These are phyloP conservation scores for Xylaria sp. DNA, from an alignment of 2,329 filamentous ascomycete genomes.

Conservation along the genomic window DNA sequence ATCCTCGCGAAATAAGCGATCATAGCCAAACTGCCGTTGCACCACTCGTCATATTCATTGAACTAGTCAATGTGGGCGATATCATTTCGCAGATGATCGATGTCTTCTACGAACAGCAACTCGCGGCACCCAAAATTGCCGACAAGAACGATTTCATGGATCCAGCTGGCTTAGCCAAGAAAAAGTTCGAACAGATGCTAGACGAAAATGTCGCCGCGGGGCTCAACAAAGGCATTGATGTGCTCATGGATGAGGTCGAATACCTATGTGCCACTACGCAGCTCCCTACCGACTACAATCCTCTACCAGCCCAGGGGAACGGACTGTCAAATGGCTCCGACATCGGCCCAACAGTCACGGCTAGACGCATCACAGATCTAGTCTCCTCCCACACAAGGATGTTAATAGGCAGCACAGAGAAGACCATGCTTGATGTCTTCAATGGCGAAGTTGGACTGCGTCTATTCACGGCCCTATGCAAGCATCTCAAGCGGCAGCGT, in stretches of 20 bases:
- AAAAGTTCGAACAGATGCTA: conserved; percentile 98
- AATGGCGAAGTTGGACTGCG: conserved; percentile 96
- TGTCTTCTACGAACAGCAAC: conserved; percentile 97
- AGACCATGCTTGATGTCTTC: conserved; percentile 98
- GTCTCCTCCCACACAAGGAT: conserved; percentile 91
- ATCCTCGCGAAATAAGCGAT: conserved; percentile 82
- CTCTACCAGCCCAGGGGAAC: conserved; percentile 57
- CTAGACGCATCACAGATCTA: conserved; percentile 82
- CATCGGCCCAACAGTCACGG: conserved; percentile 78
- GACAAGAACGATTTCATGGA: conserved; percentile 96
- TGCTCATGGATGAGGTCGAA: conserved; percentile 98
- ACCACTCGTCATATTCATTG: conserved; percentile 93
- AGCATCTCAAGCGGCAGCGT: conserved; percentile 96
- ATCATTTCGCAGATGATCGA: conserved; percentile 99
- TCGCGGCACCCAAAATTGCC: conserved; percentile 82
- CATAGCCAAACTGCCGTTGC: conserved; percentile 80
- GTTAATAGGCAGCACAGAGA: conserved; percentile 94
- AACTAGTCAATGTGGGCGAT: conserved; percentile 97
- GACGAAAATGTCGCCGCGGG: conserved; percentile 96
- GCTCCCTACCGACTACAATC: conserved; percentile 89
- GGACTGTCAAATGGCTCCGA: conserved; percentile 52
- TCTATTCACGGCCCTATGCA: conserved; percentile 91
- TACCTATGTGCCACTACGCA: conserved; percentile 93
- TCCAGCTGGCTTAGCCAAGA: conserved; percentile 92
- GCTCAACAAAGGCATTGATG: conserved; percentile 96